These are phyloP conservation scores for Kwoniella mangroviensis DNA, from an alignment of 768 basidiomycete genomes.

Conservation along the genomic window DNA sequence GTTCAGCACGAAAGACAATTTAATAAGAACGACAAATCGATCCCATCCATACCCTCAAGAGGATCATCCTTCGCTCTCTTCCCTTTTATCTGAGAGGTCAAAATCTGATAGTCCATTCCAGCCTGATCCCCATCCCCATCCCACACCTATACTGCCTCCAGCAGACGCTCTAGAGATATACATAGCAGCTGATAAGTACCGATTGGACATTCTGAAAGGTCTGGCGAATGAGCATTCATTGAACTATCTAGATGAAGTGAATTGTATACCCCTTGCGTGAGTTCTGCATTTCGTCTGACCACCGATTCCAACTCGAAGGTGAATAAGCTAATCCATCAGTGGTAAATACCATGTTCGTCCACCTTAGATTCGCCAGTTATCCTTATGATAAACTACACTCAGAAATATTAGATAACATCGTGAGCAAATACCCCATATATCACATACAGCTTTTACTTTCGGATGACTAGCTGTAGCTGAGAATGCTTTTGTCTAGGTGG, in stretches of 20 bases:
- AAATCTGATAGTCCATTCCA: background rate
- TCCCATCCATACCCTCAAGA: no score
- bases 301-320: constrained; percentile 61
- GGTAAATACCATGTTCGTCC: background rate
- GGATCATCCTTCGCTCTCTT: no score
- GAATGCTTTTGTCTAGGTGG: constrained; percentile 26
- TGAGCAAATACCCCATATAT: no score
- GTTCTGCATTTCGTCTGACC: constrained; percentile 65
- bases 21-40: background rate
- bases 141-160: constrained; percentile 66
- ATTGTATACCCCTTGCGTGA: constrained; percentile 71
- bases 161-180: constrained; percentile 77
- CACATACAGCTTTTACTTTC: no score
- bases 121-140: constrained; percentile 71
- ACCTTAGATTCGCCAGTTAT: constrained; percentile 25
- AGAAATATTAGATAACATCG: constrained; percentile 66
- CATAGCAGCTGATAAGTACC: constrained; percentile 76
- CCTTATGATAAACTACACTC: constrained; percentile 27
- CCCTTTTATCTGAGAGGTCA: no score
- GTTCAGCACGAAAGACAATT: constrained; percentile 18
- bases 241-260: constrained; percentile 68
- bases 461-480: no score
- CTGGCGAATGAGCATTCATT: constrained; percentile 76
- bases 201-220: constrained; percentile 68
- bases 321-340: no score